phyloP scores from a whole-genome alignment of 768 basidiomycete genomes.

The Lactifluus volemus region DNA sequence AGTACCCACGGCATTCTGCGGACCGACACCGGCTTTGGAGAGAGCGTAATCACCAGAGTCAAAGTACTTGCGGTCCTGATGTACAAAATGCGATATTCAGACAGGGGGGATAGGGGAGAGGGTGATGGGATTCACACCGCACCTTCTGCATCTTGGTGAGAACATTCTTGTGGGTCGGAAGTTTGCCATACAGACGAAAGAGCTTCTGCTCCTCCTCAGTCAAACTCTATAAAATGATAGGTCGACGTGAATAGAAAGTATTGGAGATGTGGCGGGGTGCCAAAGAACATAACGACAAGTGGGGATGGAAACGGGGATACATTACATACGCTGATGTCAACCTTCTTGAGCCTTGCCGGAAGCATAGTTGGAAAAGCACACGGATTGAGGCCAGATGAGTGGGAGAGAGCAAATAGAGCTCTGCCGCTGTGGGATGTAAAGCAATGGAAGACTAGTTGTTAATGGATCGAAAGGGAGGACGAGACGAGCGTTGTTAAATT shows the following conservation, averaged over 20 bases:
- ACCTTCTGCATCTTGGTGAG: constrained; percentile 96
- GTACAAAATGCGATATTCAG: constrained; percentile 10
- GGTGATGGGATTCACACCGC: constrained; percentile 19
- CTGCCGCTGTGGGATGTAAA: constrained; percentile 10
- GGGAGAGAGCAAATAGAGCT: constrained; percentile 21
- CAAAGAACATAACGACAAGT: background rate
- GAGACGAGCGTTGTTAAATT: background rate
- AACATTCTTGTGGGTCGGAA: constrained; percentile 88
- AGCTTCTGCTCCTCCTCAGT: constrained; percentile 88
- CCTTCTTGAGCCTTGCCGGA: constrained; percentile 78
- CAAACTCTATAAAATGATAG: constrained; percentile 46
- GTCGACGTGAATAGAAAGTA: background rate
- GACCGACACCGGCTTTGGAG: constrained; percentile 88
- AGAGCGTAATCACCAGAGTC: constrained; percentile 98
- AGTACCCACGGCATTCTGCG: constrained; percentile 84
- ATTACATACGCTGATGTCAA: constrained; percentile 86
- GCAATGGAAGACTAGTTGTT: background rate
- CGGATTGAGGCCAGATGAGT: constrained; percentile 9
- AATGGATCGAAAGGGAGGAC: background rate
- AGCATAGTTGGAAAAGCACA: constrained; percentile 41
- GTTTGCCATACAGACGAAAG: constrained; percentile 89
- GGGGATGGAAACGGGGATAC: constrained; percentile 16
- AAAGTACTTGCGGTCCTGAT: constrained; percentile 96
- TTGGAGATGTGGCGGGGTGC: background rate
- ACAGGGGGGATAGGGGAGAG: constrained; percentile 7